Evolutionary conservation across 176 grass and related monocot species (phyloP).

Genomic region (Puccinellia tenuiflora): DNA sequence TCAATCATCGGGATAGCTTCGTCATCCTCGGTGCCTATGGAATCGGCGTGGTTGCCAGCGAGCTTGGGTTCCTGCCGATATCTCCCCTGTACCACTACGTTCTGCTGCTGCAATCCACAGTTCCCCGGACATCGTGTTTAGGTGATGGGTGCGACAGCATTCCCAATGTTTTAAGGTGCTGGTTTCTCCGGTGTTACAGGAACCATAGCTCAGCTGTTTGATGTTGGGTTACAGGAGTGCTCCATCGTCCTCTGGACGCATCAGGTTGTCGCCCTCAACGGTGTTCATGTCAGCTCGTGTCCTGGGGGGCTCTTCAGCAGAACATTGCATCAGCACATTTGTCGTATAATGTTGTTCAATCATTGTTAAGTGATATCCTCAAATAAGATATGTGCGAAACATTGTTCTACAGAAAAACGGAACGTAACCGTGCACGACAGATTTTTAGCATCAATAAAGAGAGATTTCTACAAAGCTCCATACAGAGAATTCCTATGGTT

Average conservation of each 20-base stretch:
- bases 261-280: conserved; percentile 37
- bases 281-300: conserved; percentile 56
- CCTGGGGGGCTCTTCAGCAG: background rate
- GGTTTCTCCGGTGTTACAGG: conserved; percentile 5
- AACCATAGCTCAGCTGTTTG: conserved; percentile 56
- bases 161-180: background rate
- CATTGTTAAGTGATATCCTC: no score
- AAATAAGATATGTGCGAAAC: background rate
- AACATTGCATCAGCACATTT: background rate
- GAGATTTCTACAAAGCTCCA: no score
- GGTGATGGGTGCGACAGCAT: background rate
- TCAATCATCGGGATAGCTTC: conserved; percentile 36
- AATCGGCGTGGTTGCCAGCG: conserved; percentile 42
- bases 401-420: background rate
- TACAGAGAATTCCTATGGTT: no score
- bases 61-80: conserved; percentile 57
- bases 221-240: conserved; percentile 50
- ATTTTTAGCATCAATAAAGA: background rate
- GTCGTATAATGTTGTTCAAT: background rate
- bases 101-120: conserved; percentile 55
- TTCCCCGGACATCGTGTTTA: conserved; percentile 33
- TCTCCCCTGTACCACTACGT: conserved; percentile 56
- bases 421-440: background rate
- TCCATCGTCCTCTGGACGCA: conserved; percentile 63
- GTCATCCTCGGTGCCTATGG: conserved; percentile 39